Evolutionary conservation across 495 filamentous ascomycete genomes (phyloP).

Genomic region (Penicillium alfredii): DNA sequence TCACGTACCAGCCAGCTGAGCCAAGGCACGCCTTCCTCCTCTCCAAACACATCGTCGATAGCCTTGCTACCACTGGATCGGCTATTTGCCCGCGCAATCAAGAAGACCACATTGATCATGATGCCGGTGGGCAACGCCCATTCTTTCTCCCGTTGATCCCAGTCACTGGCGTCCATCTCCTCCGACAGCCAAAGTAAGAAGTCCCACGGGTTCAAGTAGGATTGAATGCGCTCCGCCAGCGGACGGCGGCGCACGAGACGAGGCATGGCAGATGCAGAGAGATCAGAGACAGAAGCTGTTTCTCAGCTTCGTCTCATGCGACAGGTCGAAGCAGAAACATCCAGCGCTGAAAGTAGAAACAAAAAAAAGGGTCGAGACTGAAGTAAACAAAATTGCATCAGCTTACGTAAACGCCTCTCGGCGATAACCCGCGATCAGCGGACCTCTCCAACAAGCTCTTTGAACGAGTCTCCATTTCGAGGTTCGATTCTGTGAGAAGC

Average conservation of each 20-base stretch:
- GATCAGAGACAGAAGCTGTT: conserved; percentile 13
- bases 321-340: too few relatives aligned
- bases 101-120: conserved; percentile 67
- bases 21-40: conserved; percentile 58
- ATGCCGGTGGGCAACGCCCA: conserved; percentile 72
- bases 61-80: conserved; percentile 36
- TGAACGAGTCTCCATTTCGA: neutral
- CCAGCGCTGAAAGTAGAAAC: too few relatives aligned
- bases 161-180: conserved; percentile 79
- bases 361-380: neutral
- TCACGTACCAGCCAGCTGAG: conserved; percentile 71
- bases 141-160: conserved; percentile 70
- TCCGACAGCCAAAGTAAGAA: conserved; percentile 85
- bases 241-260: conserved; percentile 76
- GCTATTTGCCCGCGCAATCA: conserved; percentile 76
- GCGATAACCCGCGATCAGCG: conserved; percentile 18
- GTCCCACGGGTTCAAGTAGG: conserved; percentile 80
- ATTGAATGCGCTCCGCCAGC: conserved; percentile 66
- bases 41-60: conserved; percentile 79
- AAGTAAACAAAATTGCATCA: neutral
- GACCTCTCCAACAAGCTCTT: conserved; percentile 3
- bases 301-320: conserved; percentile 18
- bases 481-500: too few relatives aligned
- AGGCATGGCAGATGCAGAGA: conserved; percentile 46
- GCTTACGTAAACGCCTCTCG: conserved; percentile 23